Evolutionary conservation across 2,329 filamentous ascomycete genomes (phyloP), one percentile per base, ranked within the genome.

Genomic region (Diaporthe citriasiana): DNA sequence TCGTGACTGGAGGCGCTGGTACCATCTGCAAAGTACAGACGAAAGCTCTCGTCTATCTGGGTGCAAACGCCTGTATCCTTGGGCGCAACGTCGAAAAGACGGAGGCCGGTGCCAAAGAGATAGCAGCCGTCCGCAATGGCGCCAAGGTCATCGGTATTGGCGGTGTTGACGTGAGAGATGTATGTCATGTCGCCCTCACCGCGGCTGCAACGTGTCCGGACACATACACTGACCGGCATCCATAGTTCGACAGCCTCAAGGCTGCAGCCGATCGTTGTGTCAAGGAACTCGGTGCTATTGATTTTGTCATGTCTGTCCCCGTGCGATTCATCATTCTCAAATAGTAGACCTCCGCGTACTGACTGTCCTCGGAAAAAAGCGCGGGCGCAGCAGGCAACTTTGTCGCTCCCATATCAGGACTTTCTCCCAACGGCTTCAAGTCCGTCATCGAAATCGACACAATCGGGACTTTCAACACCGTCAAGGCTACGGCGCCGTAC

Each of bases 341-440:
- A n/a, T 12, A 1, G 45, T 22, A 53, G 47, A 33, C 47, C n/a
- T 25, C 35, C 27, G 1, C 27, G 35, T 65, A 71, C 47, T 76
- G 40, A 73, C 74, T 47, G 17, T 53, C 47, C 45, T 47, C 30
- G 2, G 45, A 13, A 47, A 56, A 3, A 79, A 97, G 94, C 81
- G 96, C 96, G 27, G 97, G 97, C 68, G 97, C 97, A 19, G 97
- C 97, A 25, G 97, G 97, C 74, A 99, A 99, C 84, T 99, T 98
- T 83, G 88, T 99, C 30, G 93, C 95, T 0, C 93, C 96, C 6
- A 93, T 98, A 75, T 89, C 93, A 53, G 93, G 93, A 76, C 89
- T 98, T 66, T 95, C 91, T 53, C 85, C 93, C 74, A 98, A 98
- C 81, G 97, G 94, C 4, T 97, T 99, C 91, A 97, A 95, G 83